Evolutionary conservation across 345 rosid genomes (phyloP).

Genomic region (Eutrema heterophyllum): DNA sequence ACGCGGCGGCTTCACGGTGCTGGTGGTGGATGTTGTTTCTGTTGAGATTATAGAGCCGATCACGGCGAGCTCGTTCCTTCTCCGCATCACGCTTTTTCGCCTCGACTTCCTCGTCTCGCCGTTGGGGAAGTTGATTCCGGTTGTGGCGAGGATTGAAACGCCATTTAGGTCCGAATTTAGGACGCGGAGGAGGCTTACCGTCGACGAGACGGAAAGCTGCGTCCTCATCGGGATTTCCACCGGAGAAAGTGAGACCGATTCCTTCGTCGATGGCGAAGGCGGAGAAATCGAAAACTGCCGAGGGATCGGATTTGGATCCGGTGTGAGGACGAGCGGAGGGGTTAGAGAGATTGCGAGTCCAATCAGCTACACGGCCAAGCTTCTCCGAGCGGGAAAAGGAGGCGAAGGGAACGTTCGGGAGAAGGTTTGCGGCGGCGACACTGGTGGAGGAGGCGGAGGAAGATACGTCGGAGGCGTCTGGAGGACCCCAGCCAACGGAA

Average conservation of each 20-base stretch:
- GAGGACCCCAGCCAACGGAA: slow-evolving; percentile 95
- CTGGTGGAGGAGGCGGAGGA: slow-evolving; percentile 39
- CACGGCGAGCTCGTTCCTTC: slow-evolving; percentile 87
- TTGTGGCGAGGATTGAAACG: slow-evolving; percentile 60
- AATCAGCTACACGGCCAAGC: slow-evolving; percentile 85
- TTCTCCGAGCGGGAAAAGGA: slow-evolving; percentile 91
- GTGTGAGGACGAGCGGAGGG: slow-evolving; percentile 29
- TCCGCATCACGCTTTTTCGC: slow-evolving; percentile 78
- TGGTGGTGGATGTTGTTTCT: slow-evolving; percentile 53
- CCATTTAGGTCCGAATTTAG: slow-evolving; percentile 81
- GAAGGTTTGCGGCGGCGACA: slow-evolving; percentile 39
- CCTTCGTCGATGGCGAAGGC: slow-evolving; percentile 53
- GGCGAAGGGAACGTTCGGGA: slow-evolving; percentile 59
- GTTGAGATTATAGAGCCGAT: slow-evolving; percentile 60
- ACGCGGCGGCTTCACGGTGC: slow-evolving; percentile 77
- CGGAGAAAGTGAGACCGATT: slow-evolving; percentile 35
- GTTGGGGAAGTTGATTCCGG: slow-evolving; percentile 75
- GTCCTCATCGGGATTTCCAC: slow-evolving; percentile 52
- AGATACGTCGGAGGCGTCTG: slow-evolving; percentile 20
- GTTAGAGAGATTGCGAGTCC: slow-evolving; percentile 54
- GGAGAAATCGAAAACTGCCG: slow-evolving; percentile 66
- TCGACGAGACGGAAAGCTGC: slow-evolving; percentile 89
- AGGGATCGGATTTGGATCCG: slow-evolving; percentile 25
- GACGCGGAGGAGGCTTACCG: slow-evolving; percentile 76
- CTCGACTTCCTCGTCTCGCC: slow-evolving; percentile 89